Percentiles rank a stretch among this genome's conserved stretches.
phyloP scores from a whole-genome alignment of 225 moss, liverwort and hornwort species.

The Takakia lepidozioides region DNA sequence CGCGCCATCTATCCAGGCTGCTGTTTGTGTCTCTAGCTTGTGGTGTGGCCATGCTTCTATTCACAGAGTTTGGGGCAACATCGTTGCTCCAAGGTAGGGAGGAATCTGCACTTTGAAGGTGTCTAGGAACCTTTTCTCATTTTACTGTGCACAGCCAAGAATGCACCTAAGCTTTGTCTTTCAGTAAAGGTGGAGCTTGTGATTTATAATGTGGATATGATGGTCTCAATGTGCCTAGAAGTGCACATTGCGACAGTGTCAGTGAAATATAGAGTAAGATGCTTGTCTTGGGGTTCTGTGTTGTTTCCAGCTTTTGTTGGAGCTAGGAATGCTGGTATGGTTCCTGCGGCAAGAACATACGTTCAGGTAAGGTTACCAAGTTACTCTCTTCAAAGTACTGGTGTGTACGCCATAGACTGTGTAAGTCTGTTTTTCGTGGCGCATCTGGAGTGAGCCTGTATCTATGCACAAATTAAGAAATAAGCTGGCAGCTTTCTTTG shows the following conservation, averaged over 20 bases:
- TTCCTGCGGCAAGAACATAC: constrained; percentile 78
- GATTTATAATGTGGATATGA: neutral
- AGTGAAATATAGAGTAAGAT: neutral
- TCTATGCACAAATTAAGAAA: too few species aligned
- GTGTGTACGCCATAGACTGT: neutral
- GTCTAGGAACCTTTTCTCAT: neutral
- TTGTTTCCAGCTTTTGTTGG: constrained; percentile 73
- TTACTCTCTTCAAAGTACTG: too few species aligned
- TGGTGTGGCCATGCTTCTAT: constrained; percentile 55
- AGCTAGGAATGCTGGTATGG: constrained; percentile 57
- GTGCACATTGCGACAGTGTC: neutral
- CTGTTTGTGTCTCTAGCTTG: constrained; percentile 72
- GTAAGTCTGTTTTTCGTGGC: too few species aligned
- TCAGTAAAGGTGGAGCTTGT: neutral
- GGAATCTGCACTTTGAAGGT: too few species aligned
- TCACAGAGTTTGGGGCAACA: constrained; percentile 51
- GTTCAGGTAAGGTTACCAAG: constrained; percentile 41
- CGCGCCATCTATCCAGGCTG: constrained; percentile 76
- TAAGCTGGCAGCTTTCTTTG: too few species aligned
- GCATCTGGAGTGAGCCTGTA: too few species aligned
- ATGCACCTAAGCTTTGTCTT: neutral
- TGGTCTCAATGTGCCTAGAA: neutral
- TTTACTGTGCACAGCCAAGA: neutral
- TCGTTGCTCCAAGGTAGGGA: constrained; percentile 57
- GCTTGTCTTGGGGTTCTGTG: constrained; percentile 5